Evolutionary conservation across 2,329 filamentous ascomycete genomes (phyloP).

Genomic region (Fragosphaeria purpurea): DNA sequence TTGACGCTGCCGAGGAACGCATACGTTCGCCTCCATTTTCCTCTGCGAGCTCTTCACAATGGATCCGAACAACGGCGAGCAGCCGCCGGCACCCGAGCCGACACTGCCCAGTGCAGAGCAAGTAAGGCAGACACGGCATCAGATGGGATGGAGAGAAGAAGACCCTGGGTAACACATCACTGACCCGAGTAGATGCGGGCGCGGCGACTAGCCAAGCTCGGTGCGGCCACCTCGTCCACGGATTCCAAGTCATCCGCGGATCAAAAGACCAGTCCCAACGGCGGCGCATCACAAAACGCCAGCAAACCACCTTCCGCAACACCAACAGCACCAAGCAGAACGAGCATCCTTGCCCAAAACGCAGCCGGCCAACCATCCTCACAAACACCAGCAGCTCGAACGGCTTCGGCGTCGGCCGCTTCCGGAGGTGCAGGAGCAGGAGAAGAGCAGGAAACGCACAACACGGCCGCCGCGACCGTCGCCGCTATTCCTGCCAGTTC

Average conservation of each 20-base stretch:
- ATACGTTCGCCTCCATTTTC: not conserved
- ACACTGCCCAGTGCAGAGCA: conserved; percentile 15
- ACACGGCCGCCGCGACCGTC: conserved; percentile 12
- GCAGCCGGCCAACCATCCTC: conserved; percentile 6
- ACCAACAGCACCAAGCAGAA: conserved; percentile 14
- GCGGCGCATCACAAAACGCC: not conserved
- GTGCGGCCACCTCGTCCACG: conserved; percentile 9
- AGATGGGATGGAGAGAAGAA: not conserved
- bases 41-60: conserved; percentile 20
- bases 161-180: no score
- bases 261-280: conserved; percentile 4
- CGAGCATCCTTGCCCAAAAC: conserved; percentile 1
- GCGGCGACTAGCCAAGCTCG: conserved; percentile 33
- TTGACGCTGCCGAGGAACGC: no score
- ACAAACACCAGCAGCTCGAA: conserved; percentile 6
- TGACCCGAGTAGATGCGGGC: conserved; percentile 14
- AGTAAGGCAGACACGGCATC: conserved; percentile 6
- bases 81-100: conserved; percentile 19
- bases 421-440: conserved; percentile 15
- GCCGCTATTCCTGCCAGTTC: conserved; percentile 11
- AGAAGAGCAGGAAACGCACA: no score
- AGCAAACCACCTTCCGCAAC: not conserved
- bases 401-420: not conserved
- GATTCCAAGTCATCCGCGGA: conserved; percentile 8
- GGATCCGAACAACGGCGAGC: conserved; percentile 36